phyloP scores from a whole-genome alignment of 345 rosid genomes.

The Rhodamnia rubescens region DNA sequence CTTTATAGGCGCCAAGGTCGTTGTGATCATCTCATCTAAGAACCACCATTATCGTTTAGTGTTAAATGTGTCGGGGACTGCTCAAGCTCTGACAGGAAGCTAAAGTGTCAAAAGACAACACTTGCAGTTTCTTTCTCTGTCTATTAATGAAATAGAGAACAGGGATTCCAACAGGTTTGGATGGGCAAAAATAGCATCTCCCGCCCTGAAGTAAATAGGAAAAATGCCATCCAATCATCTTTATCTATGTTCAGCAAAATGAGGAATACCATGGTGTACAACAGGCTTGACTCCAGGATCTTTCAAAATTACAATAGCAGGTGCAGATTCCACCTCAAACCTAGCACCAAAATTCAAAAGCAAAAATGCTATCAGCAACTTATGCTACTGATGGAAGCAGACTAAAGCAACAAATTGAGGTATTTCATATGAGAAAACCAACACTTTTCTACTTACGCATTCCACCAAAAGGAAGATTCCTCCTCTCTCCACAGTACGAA shows the following conservation, averaged over 20 bases:
- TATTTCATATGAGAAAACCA: neutral
- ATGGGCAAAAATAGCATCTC: neutral
- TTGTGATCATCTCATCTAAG: neutral
- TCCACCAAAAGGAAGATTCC: conserved; percentile 95
- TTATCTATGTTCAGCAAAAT: neutral
- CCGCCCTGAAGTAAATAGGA: neutral
- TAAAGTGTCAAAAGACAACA: neutral
- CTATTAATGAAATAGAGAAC: neutral
- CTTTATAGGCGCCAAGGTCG: neutral
- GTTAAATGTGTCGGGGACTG: neutral
- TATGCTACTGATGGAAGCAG: neutral
- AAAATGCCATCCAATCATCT: neutral
- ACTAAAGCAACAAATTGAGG: neutral
- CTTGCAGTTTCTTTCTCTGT: neutral
- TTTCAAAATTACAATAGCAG: conserved; percentile 77
- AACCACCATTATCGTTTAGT: neutral
- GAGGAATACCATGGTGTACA: conserved; percentile 63
- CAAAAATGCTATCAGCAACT: neutral
- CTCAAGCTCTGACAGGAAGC: neutral
- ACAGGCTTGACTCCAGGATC: conserved; percentile 83
- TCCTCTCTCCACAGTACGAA: conserved; percentile 81
- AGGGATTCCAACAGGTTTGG: neutral
- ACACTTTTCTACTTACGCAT: conserved; percentile 37
- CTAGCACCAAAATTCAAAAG: conserved; percentile 18
- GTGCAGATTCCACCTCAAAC: conserved; percentile 92